phyloP scores from a whole-genome alignment of 139 green algal genomes.

The Tetraselmis chui region DNA sequence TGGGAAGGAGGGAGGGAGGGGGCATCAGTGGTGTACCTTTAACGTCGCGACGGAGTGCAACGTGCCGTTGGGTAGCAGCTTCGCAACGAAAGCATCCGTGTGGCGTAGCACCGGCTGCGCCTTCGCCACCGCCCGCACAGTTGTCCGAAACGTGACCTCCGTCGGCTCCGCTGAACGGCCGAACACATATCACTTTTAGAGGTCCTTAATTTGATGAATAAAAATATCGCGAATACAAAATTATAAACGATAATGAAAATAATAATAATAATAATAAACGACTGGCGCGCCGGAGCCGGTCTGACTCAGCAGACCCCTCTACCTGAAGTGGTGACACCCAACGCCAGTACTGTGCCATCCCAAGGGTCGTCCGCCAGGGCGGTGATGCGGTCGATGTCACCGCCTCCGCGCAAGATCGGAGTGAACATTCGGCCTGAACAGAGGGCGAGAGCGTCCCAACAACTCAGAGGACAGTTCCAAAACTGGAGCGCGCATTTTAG shows the following conservation, averaged over 20 bases:
- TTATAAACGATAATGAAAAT: no score
- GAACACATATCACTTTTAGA: no score
- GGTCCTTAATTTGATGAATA: no score
- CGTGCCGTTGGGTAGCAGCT: background rate
- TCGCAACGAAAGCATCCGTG: background rate
- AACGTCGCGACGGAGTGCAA: background rate
- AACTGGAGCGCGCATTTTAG: no score
- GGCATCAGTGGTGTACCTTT: background rate
- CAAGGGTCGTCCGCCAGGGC: background rate
- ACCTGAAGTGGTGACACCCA: background rate
- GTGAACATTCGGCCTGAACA: background rate
- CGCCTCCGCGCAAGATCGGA: background rate
- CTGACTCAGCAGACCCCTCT: no score
- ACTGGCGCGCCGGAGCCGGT: no score
- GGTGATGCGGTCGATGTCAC: background rate
- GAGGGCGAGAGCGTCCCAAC: background rate
- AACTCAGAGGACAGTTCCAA: background rate
- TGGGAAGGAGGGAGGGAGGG: no score
- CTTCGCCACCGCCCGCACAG: background rate
- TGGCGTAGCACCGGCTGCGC: background rate
- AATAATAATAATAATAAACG: no score
- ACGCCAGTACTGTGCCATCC: background rate
- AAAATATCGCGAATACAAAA: no score
- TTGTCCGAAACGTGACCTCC: background rate
- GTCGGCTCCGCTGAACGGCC: background rate